These are phyloP conservation scores for Acrodontium crateriforme DNA, from an alignment of 2,329 filamentous ascomycete genomes.

Conservation along the genomic window DNA sequence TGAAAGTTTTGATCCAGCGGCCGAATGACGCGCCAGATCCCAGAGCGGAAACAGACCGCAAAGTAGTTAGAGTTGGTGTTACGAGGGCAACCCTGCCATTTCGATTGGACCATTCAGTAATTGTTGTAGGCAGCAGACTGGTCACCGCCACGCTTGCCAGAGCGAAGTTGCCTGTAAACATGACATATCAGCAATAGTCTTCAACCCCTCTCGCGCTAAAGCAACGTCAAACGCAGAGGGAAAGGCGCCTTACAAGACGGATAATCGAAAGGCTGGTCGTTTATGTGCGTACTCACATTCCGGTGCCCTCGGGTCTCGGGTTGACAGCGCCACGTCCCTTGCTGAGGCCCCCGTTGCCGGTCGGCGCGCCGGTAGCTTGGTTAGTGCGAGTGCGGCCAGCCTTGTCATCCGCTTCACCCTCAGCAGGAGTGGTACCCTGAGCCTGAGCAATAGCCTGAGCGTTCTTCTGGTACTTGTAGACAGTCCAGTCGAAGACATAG, in stretches of 20 bases:
- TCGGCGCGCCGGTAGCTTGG: constrained; percentile 49
- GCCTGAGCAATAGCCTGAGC: constrained; percentile 85
- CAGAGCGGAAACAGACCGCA: constrained; percentile 2
- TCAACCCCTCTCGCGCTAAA: constrained; percentile 53
- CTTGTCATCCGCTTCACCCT: constrained; percentile 62
- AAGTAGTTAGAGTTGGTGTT: constrained; percentile 12
- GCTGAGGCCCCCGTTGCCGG: constrained; percentile 42
- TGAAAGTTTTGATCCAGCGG: constrained; percentile 12
- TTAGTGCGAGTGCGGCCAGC: constrained; percentile 48
- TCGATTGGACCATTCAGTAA: constrained; percentile 31
- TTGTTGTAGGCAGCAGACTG: constrained; percentile 30
- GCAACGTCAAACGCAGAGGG: constrained; percentile 71
- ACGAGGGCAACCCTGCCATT: constrained; percentile 25
- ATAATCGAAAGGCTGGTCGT: constrained; percentile 18
- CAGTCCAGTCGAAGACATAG: constrained; percentile 99
- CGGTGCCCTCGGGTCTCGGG: constrained; percentile 73
- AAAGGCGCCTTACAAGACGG: constrained; percentile 67
- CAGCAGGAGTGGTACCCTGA: constrained; percentile 35
- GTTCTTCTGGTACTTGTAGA: constrained; percentile 99
- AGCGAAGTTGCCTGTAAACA: constrained; percentile 37
- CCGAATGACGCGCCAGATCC: constrained; percentile 9
- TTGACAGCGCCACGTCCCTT: constrained; percentile 61
- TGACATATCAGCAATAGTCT: constrained; percentile 30
- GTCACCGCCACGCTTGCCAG: constrained; percentile 36
- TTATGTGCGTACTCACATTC: constrained; percentile 85